Base-by-base conservation (phyloP, 352 stramenopile species). In the Phytophthora vignae region DNA sequence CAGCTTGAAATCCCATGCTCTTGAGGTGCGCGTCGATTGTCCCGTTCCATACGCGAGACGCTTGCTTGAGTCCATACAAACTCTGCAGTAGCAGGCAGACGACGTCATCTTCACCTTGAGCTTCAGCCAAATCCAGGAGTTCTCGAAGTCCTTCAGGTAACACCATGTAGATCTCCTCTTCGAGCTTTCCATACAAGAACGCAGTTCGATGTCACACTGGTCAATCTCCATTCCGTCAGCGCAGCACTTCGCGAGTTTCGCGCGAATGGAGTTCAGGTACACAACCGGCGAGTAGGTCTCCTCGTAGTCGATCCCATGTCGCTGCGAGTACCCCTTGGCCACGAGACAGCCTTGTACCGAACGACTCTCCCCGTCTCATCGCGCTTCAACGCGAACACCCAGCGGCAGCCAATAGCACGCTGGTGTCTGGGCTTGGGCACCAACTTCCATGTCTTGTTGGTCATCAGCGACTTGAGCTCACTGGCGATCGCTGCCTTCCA, bases 381-480 rank as follows among this genome's bases (percentile, higher is more conserved):
- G 6, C n/a, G 14, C 58, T 56, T 64, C 42, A 64, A 48, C n/a
- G n/a, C 7, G 58, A 44, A 7, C 19, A 56, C 36, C 40, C 40
- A 63, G 12, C 40, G 56, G 21, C 56, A 63, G 38, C 56, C 42
- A 25, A 65, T 65, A 19, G 59, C 27, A 9, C 50, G 31, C 17
- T 65, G 59, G 15, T 65, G 19, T 15, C 2, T 17, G 50, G 59
- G 59, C 48, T 14, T 65, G 9, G 42, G 64, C 4, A 67, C 42
- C 52, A 73, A 11, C 25, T 71, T 64, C 64, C 48, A 65, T 1
- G 55, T 71, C 55, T 71, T 60, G 55, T 60, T 71, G 4, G 29
- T 14, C 15, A 29, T 67, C 38, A 73, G 52, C 21, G 65, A 67
- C n/a, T n/a, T n/a, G n/a, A n/a, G n/a, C n/a, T n/a, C n/a, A n/a